Evolutionary conservation across 495 filamentous ascomycete species (phyloP).

Genomic region (Hyphodiscus hymeniophilus): DNA sequence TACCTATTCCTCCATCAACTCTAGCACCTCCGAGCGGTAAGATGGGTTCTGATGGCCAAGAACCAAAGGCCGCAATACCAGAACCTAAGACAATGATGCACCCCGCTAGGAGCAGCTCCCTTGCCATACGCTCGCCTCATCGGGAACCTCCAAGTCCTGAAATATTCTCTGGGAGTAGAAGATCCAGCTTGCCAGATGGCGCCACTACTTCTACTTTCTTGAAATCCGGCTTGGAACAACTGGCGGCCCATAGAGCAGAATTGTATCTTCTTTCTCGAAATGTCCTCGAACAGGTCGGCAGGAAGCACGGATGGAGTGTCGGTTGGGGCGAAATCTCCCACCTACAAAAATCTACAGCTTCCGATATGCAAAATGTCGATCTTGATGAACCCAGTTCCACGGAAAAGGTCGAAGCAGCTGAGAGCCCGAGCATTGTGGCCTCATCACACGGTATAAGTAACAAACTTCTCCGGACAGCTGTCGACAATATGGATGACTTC

Average conservation of each 20-base stretch:
- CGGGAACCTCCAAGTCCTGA: constrained; percentile 28
- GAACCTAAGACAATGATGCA: constrained; percentile 59
- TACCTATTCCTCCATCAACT: constrained; percentile 57
- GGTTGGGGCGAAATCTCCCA: constrained; percentile 64
- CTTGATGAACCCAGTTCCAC: constrained; percentile 27
- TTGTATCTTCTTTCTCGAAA: constrained; percentile 72
- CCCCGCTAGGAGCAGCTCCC: constrained; percentile 46
- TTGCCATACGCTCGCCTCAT: constrained; percentile 24
- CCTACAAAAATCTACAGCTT: constrained; percentile 39
- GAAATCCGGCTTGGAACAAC: constrained; percentile 67
- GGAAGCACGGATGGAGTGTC: constrained; percentile 64
- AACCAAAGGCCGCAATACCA: constrained; percentile 43
- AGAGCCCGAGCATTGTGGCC: constrained; percentile 3
- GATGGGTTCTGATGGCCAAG: constrained; percentile 28
- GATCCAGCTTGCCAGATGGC: constrained; percentile 22
- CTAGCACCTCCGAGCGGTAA: constrained; percentile 26
- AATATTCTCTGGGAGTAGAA: constrained; percentile 33
- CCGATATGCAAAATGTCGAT: constrained; percentile 48
- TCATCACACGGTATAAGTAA: constrained; percentile 38
- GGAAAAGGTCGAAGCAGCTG: constrained; percentile 15
- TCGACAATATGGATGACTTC: constrained; percentile 40
- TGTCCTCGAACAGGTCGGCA: constrained; percentile 66
- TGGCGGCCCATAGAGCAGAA: constrained; percentile 77
- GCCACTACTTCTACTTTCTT: constrained; percentile 26
- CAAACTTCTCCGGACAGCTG: constrained; percentile 38